Evolutionary conservation across 768 basidiomycete species (phyloP), one percentile per base, ranked within the genome.

Genomic region (Mycena rebaudengoi): DNA sequence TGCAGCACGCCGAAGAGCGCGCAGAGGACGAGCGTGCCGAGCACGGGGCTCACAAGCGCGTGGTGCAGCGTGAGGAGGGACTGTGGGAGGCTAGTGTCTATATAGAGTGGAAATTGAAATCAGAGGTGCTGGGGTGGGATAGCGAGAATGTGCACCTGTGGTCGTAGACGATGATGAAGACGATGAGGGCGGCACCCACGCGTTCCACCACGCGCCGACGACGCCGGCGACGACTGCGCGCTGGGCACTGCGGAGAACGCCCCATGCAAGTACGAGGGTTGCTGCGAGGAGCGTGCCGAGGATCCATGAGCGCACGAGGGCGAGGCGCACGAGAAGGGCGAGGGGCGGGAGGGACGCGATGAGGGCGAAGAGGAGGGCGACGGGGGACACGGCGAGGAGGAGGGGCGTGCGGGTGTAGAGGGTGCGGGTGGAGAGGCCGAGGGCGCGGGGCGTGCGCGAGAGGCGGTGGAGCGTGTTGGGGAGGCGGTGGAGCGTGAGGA

Each of bases 161-260:
- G 71, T 29, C 51, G 60, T 30, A 54, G 13, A 40, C 55, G 21
- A 21, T 40, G 20, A 43, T 20, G 13, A 37, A 26, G 18, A 8
- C 32, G 2, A 50, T 50, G 13, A 35, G 12, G 7, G 29, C 21
- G 20, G 58, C 21, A 2, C 35, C 35, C 35, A 37, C 10, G 18
- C 11, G 35, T 18, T 37, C 35, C 35, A 98, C 96, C 96, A 98
- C 44, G 91, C 89, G 2, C 95, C 96, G 32, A 98, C 86, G 5
- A 96, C 92, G 29, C 90, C 91, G 0, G 94, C 90, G 59, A 89
- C 87, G 3, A 89, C 86, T 55, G 91, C 92, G 7, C 94, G 82
- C 43, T 95, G 77, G 2, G 94, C 73, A 2, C 95, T 95, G 39
- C 95, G 83, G 20, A 92, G 88, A 7, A 98, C 90, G 11, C n/a